Percentiles rank a stretch among this genome's conserved stretches.
Conservation (phyloP, 2,329 filamentous ascomycete genomes). For the Colletotrichum falcatum region DNA sequence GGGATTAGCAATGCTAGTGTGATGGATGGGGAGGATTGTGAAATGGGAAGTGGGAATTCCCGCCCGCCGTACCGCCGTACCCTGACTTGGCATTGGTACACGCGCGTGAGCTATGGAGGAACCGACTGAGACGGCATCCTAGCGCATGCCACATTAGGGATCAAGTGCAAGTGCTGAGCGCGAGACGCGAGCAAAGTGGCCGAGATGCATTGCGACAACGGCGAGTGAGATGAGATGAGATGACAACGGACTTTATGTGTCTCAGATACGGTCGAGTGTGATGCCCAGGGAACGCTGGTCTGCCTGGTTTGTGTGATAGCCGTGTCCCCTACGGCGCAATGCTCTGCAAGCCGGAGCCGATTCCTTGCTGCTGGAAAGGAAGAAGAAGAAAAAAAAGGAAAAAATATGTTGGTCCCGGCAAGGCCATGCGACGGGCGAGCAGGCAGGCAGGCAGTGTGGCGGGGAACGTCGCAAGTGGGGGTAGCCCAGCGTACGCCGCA, state of each 20-base stretch:
- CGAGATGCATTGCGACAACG: conserved; percentile 20
- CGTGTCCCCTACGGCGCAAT: conserved; percentile 2
- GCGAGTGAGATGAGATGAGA: conserved; percentile 29
- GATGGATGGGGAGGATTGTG: background rate
- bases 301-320: conserved; percentile 25
- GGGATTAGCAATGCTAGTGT: conserved; percentile 13
- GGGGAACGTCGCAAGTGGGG: background rate
- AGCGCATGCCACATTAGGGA: background rate
- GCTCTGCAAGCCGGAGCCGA: background rate
- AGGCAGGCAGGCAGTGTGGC: background rate
- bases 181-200: conserved; percentile 29
- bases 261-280: conserved; percentile 29
- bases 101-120: background rate
- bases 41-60: conserved; percentile 35
- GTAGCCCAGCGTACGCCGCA: background rate
- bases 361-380: conserved; percentile 1
- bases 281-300: conserved; percentile 25
- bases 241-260: conserved; percentile 30
- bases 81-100: conserved; percentile 22
- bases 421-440: conserved; percentile 7
- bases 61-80: conserved; percentile 15
- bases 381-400: background rate
- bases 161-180: conserved; percentile 17
- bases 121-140: conserved; percentile 6
- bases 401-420: conserved; percentile 7